phyloP scores from a whole-genome alignment of 2,329 filamentous ascomycete species.

The Apiospora marii region DNA sequence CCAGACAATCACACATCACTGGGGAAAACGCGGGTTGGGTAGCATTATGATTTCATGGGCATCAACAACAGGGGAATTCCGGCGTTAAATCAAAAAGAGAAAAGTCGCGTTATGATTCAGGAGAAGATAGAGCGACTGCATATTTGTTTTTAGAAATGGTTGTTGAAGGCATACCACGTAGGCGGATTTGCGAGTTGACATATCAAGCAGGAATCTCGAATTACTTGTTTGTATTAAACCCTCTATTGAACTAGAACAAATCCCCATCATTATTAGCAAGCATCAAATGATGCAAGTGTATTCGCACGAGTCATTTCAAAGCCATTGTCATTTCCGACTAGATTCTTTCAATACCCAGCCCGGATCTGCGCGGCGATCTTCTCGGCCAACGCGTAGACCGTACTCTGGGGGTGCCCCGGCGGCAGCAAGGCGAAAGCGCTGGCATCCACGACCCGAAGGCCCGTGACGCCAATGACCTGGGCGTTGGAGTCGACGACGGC shows the following conservation, averaged over 20 bases:
- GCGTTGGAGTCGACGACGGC: slow-evolving; percentile 32
- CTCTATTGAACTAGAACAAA: not conserved
- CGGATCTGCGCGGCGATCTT: slow-evolving; percentile 23
- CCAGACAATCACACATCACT: not conserved
- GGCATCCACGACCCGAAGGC: slow-evolving; percentile 30
- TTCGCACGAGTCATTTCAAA: not conserved
- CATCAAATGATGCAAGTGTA: not conserved
- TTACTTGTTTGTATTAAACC: not conserved
- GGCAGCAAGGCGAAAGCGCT: slow-evolving; percentile 28
- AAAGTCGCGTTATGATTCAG: not conserved
- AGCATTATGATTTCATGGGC: not conserved
- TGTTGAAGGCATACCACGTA: no score
- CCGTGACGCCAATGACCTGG: slow-evolving; percentile 32
- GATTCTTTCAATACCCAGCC: not conserved
- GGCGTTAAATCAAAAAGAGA: not conserved
- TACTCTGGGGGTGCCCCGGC: slow-evolving; percentile 28
- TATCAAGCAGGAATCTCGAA: not conserved
- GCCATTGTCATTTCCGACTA: not conserved
- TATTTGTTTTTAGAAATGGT: not conserved
- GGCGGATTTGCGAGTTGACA: not conserved
- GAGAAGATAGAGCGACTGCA: not conserved
- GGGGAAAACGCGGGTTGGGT: not conserved
- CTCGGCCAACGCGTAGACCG: slow-evolving; percentile 27
- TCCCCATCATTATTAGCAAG: not conserved
- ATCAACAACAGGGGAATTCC: not conserved